Evolutionary conservation across 2,329 filamentous ascomycete species (phyloP), one percentile per base, ranked within the genome.

Genomic region (Pseudogymnoascus sp.): DNA sequence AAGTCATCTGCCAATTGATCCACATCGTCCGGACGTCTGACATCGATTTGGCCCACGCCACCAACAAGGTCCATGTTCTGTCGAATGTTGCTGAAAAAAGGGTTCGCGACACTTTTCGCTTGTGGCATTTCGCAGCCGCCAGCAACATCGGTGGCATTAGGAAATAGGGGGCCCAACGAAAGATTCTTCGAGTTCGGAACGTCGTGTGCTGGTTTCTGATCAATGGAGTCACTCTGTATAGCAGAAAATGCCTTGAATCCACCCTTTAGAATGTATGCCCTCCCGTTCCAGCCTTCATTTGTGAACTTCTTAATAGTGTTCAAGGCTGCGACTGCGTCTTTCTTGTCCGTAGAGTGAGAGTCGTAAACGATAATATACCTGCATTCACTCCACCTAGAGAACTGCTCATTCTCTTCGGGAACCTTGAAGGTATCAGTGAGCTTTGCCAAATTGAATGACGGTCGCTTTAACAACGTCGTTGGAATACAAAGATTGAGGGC

Each of bases 11-110:
- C 73, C 5, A 74, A 71, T 18, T 75, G 72, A 1, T 77, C 78
- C 67, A 86, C 74, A 16, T 74, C 70, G n/a, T 74, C 69, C 2
- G 86, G 86, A 50, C 81, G 74, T 67, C 83, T 84, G 62, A 89
- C 69, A 43, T 85, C 81, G 68, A 86, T 85, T 68, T 96, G 92
- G 0, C 94, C 94, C 9, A 97, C 93, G 18, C 94, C 94, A 66
- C 91, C 91, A 32, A 95, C 88, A 16, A 99, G 79, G 70, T 97
- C 94, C 84, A 95, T 93, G 65, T 97, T 96, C 72, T 97, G 94
- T 43, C 94, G 86, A 67, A 99, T 97, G 65, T 97, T 97, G 64
- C 86, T 86, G 73, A 97, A 97, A 76, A 99, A 97, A 0, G 93
- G 92, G 68, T 95, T 96, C 0, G 85, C 81, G 0, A 84, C 83